A percentile compares a stretch with the other conserved stretches of the same genome.
These are phyloP conservation scores for Oxyria digyna DNA, from an alignment of 148 eudicot genomes.

Conservation along the genomic window DNA sequence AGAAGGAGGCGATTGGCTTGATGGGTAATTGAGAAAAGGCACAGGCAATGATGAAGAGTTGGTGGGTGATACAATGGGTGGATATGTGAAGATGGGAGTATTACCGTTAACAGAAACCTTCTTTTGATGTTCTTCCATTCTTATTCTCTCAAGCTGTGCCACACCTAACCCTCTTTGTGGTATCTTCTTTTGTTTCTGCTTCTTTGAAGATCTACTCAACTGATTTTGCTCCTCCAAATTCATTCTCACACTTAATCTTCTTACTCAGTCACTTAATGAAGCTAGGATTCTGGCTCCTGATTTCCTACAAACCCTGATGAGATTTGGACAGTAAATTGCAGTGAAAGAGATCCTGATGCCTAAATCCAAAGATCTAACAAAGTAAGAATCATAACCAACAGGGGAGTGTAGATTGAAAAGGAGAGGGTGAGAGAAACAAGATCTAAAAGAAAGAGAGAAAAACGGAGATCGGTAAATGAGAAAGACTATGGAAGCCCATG, in stretches of 20 bases:
- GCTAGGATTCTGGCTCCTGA: background rate
- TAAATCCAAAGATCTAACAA: constrained; percentile 4
- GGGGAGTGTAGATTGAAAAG: background rate
- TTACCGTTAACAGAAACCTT: constrained; percentile 19
- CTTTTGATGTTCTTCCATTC: constrained; percentile 52
- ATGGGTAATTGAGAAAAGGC: constrained; percentile 25
- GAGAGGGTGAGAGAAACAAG: background rate
- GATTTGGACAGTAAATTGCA: background rate
- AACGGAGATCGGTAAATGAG: background rate
- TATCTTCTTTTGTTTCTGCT: constrained; percentile 48
- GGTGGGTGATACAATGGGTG: constrained; percentile 17
- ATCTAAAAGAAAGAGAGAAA: background rate
- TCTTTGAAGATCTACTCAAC: constrained; percentile 38
- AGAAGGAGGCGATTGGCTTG: constrained; percentile 17
- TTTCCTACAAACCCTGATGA: background rate
- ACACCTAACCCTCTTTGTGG: constrained; percentile 96
- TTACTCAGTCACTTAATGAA: background rate
- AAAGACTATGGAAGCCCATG: background rate
- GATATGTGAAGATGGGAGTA: constrained; percentile 14
- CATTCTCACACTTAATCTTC: constrained; percentile 13
- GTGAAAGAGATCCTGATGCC: background rate
- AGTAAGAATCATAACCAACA: background rate
- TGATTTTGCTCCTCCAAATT: constrained; percentile 39
- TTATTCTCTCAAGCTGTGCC: constrained; percentile 81
- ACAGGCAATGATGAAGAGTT: constrained; percentile 14